Conservation (phyloP, 352 stramenopile genomes). For the Stephanocyclus meneghinianus region DNA sequence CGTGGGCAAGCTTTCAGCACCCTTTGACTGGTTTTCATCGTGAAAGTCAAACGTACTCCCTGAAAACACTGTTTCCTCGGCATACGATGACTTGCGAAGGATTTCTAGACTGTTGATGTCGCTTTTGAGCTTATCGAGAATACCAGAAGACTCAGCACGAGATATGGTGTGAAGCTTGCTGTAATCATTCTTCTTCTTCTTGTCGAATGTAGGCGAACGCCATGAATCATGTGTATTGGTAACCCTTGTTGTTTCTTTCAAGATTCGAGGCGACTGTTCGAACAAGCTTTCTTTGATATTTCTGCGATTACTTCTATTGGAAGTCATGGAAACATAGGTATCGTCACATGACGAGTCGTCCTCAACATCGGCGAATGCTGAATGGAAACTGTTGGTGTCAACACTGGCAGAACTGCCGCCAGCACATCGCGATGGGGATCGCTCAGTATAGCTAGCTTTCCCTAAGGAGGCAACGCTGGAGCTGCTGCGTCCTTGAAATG, state of each 20-base stretch:
- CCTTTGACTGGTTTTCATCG: constrained; percentile 12
- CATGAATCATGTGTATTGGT: constrained; percentile 9
- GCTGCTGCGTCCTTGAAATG: background rate
- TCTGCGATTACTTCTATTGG: constrained; percentile 8
- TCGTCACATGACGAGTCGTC: constrained; percentile 41
- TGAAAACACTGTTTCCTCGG: constrained; percentile 24
- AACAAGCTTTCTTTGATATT: background rate
- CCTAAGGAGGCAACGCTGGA: background rate
- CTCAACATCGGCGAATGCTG: constrained; percentile 10
- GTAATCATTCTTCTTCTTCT: constrained; percentile 6
- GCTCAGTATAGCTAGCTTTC: background rate
- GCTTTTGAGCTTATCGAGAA: constrained; percentile 48
- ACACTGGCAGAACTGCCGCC: background rate
- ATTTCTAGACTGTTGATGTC: constrained; percentile 46
- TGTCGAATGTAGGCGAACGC: background rate
- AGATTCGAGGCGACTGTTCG: constrained; percentile 12
- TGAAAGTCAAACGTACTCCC: constrained; percentile 7
- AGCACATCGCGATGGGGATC: background rate
- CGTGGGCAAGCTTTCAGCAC: background rate
- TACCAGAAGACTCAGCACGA: constrained; percentile 19
- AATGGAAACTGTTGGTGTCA: background rate
- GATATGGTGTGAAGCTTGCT: constrained; percentile 5
- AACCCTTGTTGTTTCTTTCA: constrained; percentile 17
- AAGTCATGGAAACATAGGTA: constrained; percentile 39
- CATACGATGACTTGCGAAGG: constrained; percentile 21